These are phyloP conservation scores for Tulasnella calospora DNA, from an alignment of 768 basidiomycete genomes.

Conservation along the genomic window DNA sequence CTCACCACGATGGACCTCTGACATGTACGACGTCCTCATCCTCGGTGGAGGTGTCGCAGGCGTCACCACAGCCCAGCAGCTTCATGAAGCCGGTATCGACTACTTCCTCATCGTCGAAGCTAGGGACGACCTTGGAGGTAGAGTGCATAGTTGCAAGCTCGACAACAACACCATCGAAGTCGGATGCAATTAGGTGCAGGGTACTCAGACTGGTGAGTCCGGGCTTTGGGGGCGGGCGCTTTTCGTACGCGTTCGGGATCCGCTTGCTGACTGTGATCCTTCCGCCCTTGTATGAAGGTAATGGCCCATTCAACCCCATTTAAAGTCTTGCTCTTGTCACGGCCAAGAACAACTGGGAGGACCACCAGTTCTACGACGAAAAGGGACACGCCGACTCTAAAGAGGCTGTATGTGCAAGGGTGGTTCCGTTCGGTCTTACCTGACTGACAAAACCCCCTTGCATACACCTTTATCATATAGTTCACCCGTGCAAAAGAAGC, in stretches of 20 bases:
- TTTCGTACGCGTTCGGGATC: no score
- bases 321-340: slow-evolving; percentile 43
- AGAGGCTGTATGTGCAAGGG: neutral
- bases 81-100: slow-evolving; percentile 48
- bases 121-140: slow-evolving; percentile 54
- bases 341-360: slow-evolving; percentile 22
- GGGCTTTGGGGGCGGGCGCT: no score
- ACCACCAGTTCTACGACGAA: slow-evolving; percentile 22
- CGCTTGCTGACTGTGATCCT: no score
- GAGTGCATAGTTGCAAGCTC: slow-evolving; percentile 49
- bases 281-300: slow-evolving; percentile 22
- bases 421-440: neutral
- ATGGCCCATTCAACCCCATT: slow-evolving; percentile 57
- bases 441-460: neutral
- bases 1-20: neutral
- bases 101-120: slow-evolving; percentile 61
- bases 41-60: slow-evolving; percentile 65
- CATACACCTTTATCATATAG: neutral
- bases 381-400: neutral
- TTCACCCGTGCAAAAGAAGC: neutral
- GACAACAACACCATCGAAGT: slow-evolving; percentile 51
- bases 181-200: slow-evolving; percentile 44
- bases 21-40: slow-evolving; percentile 46
- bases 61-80: slow-evolving; percentile 56
- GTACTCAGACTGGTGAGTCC: slow-evolving; percentile 42